Base-by-base conservation (phyloP, 2,329 filamentous ascomycete genomes). In the Metarhizium guizhouense region DNA sequence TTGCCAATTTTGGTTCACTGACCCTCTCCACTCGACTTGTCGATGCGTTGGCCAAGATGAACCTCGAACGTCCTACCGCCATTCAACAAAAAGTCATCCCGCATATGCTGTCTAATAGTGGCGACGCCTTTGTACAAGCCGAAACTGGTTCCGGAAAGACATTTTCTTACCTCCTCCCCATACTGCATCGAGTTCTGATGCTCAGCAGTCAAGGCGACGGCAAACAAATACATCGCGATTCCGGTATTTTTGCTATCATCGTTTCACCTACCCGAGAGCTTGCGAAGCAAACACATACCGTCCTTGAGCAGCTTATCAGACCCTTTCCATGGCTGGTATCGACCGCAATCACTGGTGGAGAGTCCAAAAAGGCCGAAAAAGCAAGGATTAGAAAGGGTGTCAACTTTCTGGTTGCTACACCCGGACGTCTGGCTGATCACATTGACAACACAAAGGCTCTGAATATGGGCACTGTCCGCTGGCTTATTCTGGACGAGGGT, bases 101-200 rank as follows among this genome's bases (percentile, higher is more conserved):
- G 47, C 86, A 94, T 63, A 74, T 99, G 58, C 72, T 95, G 48
- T 85, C 85, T 47, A 86, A 87, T 54, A 88, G 95, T 63, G 85
- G 83, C 49, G 94, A 99, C 74, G 92, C 92, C 2, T 99, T 99
- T 65, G 87, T 99, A 38, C 94, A 97, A 69, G 95, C 94, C 3
- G 88, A 99, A 73, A 99, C 94, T 0, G 94, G 94, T 62, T 99
- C 94, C 0, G 94, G 94, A 73, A 99, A 99, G 74, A 99, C 94
- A 0, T 74, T 99, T 58, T 90, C 94, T n/a, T 99, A 99, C 68
- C 79, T 99, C 4, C 75, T 99, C 6, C 94, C 94, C 1, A 87
- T 99, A 50, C 85, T 99, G 25, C 90, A 99, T 68, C 82, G 91
- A 29, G 87, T 99, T 20, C 83, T 96, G 70, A 80, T 85, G 14